Base-by-base conservation (phyloP, 768 basidiomycete species). In the Mycena chlorophos region DNA sequence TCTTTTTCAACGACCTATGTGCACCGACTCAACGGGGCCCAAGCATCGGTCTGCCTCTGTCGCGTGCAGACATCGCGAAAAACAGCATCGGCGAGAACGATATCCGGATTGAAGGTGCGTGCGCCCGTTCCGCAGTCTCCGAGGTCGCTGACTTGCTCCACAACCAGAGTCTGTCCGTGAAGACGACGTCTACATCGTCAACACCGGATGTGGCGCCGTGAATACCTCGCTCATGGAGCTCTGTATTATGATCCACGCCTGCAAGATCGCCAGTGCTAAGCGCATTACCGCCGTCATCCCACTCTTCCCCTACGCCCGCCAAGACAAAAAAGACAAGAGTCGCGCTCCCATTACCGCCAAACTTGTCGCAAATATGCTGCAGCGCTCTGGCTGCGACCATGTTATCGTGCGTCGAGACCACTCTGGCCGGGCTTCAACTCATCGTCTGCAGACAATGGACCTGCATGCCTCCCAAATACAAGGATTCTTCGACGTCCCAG, bases 311-410 rank as follows among this genome's bases (percentile, higher is more conserved):
- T 99, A 99, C 72, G 86, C 97, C 8, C 80, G 97, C 55, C 97
- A 98, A 73, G 97, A 99, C 78, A 98, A 98, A 73, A 99, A 98
- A 74, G 96, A 99, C 81, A 98, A 98, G 77, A 96, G 94, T 65
- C 82, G 96, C 59, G 96, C 95, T 5, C 96, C 96, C 49, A 98
- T 98, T 66, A 94, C 95, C 4, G 96, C 96, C 46, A 99, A 98
- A 76, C 85, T 99, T 25, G 93, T 99, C 23, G 96, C 97, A 51
- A 98, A 98, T 75, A 94, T 99, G 87, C 81, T 98, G 57, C 91
- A 88, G 71, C 89, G 84, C 72, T 82, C 94, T 61, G 87, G 97
- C 49, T 89, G 94, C 69, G 95, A 98, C 76, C 97, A 98, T 78
- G 88, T 98, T 68, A 96, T 98, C 57, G 93, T 95, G 69, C 73